Percentiles rank a stretch among this genome's conserved stretches.
phyloP scores from a whole-genome alignment of 495 filamentous ascomycete genomes.

The Letharia columbiana region DNA sequence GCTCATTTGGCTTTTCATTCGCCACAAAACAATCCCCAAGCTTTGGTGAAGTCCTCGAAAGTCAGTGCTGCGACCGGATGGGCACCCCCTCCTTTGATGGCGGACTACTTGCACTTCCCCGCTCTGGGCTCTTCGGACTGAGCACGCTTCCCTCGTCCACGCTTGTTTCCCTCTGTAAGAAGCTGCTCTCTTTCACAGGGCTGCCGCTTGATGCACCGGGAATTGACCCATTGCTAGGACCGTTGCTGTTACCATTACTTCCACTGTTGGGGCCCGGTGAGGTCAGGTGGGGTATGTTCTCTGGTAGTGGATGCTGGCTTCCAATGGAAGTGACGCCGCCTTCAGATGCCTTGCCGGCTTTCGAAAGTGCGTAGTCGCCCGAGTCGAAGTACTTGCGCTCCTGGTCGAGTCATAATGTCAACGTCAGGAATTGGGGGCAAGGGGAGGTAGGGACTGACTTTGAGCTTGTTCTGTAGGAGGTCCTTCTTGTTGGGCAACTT shows the following conservation, averaged over 20 bases:
- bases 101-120: constrained; percentile 41
- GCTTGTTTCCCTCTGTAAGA: constrained; percentile 66
- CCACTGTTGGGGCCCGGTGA: constrained; percentile 49
- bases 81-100: constrained; percentile 51
- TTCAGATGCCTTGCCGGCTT: constrained; percentile 93
- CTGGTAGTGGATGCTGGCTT: constrained; percentile 86
- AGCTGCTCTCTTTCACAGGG: constrained; percentile 80
- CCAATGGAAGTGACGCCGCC: constrained; percentile 90
- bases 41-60: background rate
- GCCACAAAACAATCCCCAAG: background rate
- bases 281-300: constrained; percentile 88
- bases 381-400: constrained; percentile 99
- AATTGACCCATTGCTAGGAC: constrained; percentile 39
- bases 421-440: background rate
- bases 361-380: constrained; percentile 94
- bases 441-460: constrained; percentile 38
- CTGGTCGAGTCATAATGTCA: constrained; percentile 34
- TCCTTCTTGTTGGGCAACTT: constrained; percentile 94
- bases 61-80: constrained; percentile 43
- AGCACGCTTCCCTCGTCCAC: constrained; percentile 45
- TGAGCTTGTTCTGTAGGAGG: constrained; percentile 93
- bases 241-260: constrained; percentile 30
- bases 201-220: constrained; percentile 57
- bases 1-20: background rate
- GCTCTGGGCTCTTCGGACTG: constrained; percentile 28